Base-by-base conservation (phyloP, 331 rosid genomes). In the Acacia concinna region DNA sequence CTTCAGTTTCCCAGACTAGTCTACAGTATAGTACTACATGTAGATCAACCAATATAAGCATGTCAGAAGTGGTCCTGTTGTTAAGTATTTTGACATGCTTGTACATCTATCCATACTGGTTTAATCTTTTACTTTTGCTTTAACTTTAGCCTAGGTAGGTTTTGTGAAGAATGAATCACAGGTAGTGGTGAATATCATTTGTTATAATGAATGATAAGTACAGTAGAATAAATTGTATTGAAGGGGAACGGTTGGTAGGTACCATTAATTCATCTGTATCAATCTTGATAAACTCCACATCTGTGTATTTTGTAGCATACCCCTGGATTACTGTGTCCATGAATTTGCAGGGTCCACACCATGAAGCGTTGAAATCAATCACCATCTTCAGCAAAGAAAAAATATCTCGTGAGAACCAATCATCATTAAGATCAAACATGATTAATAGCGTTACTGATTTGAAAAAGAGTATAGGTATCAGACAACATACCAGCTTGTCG, bases 281-380 rank as follows among this genome's bases (percentile, higher is more conserved):
- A 43, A 90, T 66, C 87, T 83, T 79, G 85, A 92, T 81, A 75
- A 92, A 90, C 79, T 85, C 91, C 17, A 89, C 93, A 47, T 94
- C 91, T 7, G 72, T 74, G 85, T 84, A 92, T 81, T 85, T 86
- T 46, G 83, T 86, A 30, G 90, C 84, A 78, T 82, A 87, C 32
- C 85, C 92, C 60, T 86, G 77, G 67, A 94, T 76, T 28, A 59
- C 52, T 9, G 97, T 87, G 67, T 92, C 93, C 89, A 94, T 92
- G 30, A 75, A 67, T 78, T 85, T 85, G 82, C 98, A 94, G 30
- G 98, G 96, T 78, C 84, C 87, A 79, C 98, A 94, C 98, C 97
- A 94, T 28, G 87, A 69, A 32, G 98, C 92, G 40, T 90, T 83
- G 91, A 92, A 94, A 85, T 94, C 90, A 40, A 94, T 73, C 85